These are phyloP conservation scores for Penicillium diatomitis DNA, from an alignment of 495 filamentous ascomycete genomes.

Conservation along the genomic window DNA sequence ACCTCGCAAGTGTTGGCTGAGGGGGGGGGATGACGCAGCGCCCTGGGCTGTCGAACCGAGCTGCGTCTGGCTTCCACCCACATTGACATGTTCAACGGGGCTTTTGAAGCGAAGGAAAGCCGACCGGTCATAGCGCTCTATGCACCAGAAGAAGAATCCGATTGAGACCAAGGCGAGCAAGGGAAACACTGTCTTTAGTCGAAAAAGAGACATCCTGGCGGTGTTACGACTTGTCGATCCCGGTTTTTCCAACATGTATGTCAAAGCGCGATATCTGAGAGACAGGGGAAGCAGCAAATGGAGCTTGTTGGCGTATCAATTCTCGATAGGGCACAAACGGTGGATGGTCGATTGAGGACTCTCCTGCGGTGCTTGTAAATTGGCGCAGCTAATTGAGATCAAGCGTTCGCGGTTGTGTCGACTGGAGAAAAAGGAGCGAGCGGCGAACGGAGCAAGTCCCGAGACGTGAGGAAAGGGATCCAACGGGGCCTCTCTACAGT, in stretches of 20 bases:
- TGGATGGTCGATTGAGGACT: no score
- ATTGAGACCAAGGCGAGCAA: conserved; percentile 36
- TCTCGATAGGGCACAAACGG: no score
- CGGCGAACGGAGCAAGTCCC: no score
- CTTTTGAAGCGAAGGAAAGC: conserved; percentile 35
- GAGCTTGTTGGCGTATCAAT: neutral
- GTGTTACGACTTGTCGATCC: conserved; percentile 9
- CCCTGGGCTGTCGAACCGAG: conserved; percentile 14
- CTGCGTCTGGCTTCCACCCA: conserved; percentile 7
- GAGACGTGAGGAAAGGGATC: no score
- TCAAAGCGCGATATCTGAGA: neutral
- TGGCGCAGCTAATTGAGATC: no score
- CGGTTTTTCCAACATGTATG: conserved; percentile 33
- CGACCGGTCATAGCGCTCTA: conserved; percentile 37
- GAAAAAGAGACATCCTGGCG: conserved; percentile 37
- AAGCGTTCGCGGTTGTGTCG: no score
- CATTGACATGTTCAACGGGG: conserved; percentile 23
- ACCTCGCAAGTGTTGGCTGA: conserved; percentile 24
- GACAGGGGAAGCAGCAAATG: neutral
- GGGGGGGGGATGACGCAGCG: neutral
- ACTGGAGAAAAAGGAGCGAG: no score
- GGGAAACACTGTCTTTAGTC: conserved; percentile 38
- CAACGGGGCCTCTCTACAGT: no score
- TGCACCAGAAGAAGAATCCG: conserved; percentile 38
- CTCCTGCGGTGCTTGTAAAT: no score